Evolutionary conservation across 306 rosid genomes (phyloP).

Genomic region (Glycyrrhiza uralensis): DNA sequence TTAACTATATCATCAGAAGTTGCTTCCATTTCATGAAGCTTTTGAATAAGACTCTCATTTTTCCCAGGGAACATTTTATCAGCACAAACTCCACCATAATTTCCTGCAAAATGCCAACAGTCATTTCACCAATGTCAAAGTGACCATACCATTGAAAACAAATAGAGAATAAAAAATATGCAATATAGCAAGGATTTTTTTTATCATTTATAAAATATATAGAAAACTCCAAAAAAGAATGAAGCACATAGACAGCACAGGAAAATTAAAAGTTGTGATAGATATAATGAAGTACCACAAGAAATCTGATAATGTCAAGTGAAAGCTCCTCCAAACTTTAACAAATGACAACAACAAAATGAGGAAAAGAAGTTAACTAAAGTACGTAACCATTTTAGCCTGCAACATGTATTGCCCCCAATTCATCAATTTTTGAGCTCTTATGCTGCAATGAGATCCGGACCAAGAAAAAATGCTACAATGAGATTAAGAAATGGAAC

Average conservation of each 20-base stretch:
- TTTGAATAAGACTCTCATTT: too few species aligned
- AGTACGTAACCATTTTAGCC: slow-evolving; percentile 57
- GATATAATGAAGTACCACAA: slow-evolving; percentile 58
- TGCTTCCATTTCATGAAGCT: too few species aligned
- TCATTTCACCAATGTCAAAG: too few species aligned
- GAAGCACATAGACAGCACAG: background rate
- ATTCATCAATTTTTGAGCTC: slow-evolving; percentile 83
- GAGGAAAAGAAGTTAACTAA: slow-evolving; percentile 57
- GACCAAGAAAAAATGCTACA: too few species aligned
- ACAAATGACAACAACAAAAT: slow-evolving; percentile 52
- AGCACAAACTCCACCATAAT: too few species aligned
- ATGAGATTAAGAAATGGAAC: slow-evolving; percentile 24
- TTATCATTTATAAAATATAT: background rate
- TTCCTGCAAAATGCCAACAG: too few species aligned
- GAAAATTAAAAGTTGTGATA: slow-evolving; percentile 14
- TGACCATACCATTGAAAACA: too few species aligned
- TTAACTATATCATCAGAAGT: too few species aligned
- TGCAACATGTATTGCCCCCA: slow-evolving; percentile 81
- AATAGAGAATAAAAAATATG: too few species aligned
- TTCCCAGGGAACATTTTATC: too few species aligned
- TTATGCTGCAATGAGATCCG: slow-evolving; percentile 84
- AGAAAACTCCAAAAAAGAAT: background rate
- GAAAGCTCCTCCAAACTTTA: slow-evolving; percentile 62
- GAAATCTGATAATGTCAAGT: slow-evolving; percentile 51
- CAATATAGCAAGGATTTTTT: too few species aligned